These are phyloP conservation scores for Arthrobotrys musiformis DNA, from an alignment of 2,329 filamentous ascomycete species.

Conservation along the genomic window DNA sequence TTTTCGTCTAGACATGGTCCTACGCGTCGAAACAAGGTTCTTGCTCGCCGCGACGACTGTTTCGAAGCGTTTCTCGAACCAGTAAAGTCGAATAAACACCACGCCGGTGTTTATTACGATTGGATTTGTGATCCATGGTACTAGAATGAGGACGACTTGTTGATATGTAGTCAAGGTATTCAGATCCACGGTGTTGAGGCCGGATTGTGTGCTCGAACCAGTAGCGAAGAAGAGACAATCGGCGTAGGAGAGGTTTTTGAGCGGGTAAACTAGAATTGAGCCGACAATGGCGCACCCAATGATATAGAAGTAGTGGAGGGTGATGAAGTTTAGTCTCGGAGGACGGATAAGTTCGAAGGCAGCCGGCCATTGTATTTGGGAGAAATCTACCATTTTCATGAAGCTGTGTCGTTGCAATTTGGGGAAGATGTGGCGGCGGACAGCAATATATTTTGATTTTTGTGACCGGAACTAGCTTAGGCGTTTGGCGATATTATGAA, in stretches of 20 bases:
- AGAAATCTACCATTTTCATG: slow-evolving; percentile 40
- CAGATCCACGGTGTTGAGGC: slow-evolving; percentile 79
- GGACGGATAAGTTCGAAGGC: slow-evolving; percentile 2
- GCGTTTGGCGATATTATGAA: too few species aligned
- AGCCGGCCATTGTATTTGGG: slow-evolving; percentile 26
- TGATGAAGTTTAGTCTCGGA: slow-evolving; percentile 79
- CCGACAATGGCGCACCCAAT: slow-evolving; percentile 76
- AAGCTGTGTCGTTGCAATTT: not conserved
- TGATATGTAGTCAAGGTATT: slow-evolving; percentile 77
- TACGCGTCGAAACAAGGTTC: slow-evolving; percentile 18
- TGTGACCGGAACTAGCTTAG: not conserved
- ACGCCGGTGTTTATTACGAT: slow-evolving; percentile 86
- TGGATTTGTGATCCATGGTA: slow-evolving; percentile 79
- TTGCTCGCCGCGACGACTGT: slow-evolving; percentile 66
- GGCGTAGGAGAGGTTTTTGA: slow-evolving; percentile 76
- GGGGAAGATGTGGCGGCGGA: not conserved
- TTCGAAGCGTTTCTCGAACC: slow-evolving; percentile 97
- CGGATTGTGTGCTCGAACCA: slow-evolving; percentile 89
- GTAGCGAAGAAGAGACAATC: slow-evolving; percentile 90
- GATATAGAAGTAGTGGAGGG: slow-evolving; percentile 79
- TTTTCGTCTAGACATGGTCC: slow-evolving; percentile 44
- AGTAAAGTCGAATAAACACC: slow-evolving; percentile 92
- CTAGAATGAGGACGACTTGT: slow-evolving; percentile 77
- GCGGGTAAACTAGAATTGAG: slow-evolving; percentile 79
- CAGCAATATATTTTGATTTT: not conserved